Base-by-base conservation (phyloP, 2,329 filamentous ascomycete genomes). In the Parastagonospora nodorum region DNA sequence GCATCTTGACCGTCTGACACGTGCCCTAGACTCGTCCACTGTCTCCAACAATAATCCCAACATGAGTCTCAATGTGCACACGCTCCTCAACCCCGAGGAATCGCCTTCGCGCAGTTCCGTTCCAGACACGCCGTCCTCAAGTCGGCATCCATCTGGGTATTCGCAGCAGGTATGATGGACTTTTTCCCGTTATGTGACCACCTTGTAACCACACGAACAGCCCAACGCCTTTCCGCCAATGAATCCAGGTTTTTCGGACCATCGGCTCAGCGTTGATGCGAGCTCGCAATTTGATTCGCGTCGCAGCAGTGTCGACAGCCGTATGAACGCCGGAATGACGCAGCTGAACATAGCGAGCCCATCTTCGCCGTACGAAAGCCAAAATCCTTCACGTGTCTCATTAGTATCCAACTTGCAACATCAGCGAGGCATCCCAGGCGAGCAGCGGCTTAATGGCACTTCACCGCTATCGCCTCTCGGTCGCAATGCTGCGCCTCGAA, bases 231-330 rank as follows among this genome's bases (percentile, higher is more conserved):
- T 86, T 8, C 83, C 84, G 2, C 82, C 83, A 0, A 79, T 86
- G 55, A 85, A 84, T 45, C 82, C 85, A 59, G 75, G 73, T 15
- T 79, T 79, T 47, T 24, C 19, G 19, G 76, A 78, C 55, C 73
- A 73, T 45, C 71, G 76, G 24, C 63, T 71, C 35, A 82, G 82
- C 54, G 77, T 80, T 39, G 82, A 85, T 42, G 76, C 77, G 16
- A 46, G 59, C 39, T 66, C 78, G 1, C 77, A 82, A 16, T 71
- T 79, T 31, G 80, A 86, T 42, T 85, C 86, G 41, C 82, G 88
- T 50, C 84, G 89, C 45, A 89, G 90, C 74, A 92, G 89, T 63
- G 87, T 92, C 4, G 89, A 92, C 72, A 91, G 88, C 72, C 83
- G 88, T 55, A 87, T 92, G 69, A 89, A 90, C 64, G 84, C 86